phyloP scores from a whole-genome alignment of 768 basidiomycete genomes.

The Phylloporus sp. region DNA sequence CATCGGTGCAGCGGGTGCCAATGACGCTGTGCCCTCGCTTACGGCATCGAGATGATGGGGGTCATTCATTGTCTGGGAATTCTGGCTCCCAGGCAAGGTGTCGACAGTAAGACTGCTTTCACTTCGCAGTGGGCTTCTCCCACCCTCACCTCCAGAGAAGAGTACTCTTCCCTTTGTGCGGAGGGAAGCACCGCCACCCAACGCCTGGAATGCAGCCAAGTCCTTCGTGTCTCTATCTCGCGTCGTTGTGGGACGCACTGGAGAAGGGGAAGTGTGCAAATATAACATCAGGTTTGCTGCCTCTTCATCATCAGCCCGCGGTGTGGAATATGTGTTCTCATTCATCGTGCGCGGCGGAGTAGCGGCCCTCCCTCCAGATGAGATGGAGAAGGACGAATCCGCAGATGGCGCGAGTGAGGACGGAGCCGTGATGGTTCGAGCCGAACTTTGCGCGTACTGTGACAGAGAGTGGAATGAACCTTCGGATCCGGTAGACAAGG shows the following conservation, averaged over 20 bases:
- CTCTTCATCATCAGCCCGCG: constrained; percentile 66
- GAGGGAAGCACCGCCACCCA: constrained; percentile 45
- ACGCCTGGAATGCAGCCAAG: constrained; percentile 50
- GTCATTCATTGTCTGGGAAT: constrained; percentile 20
- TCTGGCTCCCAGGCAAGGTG: constrained; percentile 25
- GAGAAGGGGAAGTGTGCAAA: constrained; percentile 82
- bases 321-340: constrained; percentile 40
- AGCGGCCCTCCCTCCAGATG: constrained; percentile 22
- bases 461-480: constrained; percentile 60
- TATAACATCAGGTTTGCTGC: constrained; percentile 85
- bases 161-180: constrained; percentile 67
- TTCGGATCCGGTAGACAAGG: constrained; percentile 65
- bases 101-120: constrained; percentile 26
- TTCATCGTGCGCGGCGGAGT: constrained; percentile 34
- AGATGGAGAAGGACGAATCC: constrained; percentile 36
- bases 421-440: constrained; percentile 45
- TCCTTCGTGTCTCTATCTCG: constrained; percentile 47
- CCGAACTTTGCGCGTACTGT: constrained; percentile 65
- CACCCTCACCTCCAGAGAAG: constrained; percentile 47
- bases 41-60: constrained; percentile 14
- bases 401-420: constrained; percentile 38
- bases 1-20: constrained; percentile 27
- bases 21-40: constrained; percentile 11
- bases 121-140: constrained; percentile 25
- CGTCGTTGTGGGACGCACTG: constrained; percentile 56